These are phyloP conservation scores for Bruguiera sexangula DNA, from an alignment of 345 rosid genomes.

Conservation along the genomic window DNA sequence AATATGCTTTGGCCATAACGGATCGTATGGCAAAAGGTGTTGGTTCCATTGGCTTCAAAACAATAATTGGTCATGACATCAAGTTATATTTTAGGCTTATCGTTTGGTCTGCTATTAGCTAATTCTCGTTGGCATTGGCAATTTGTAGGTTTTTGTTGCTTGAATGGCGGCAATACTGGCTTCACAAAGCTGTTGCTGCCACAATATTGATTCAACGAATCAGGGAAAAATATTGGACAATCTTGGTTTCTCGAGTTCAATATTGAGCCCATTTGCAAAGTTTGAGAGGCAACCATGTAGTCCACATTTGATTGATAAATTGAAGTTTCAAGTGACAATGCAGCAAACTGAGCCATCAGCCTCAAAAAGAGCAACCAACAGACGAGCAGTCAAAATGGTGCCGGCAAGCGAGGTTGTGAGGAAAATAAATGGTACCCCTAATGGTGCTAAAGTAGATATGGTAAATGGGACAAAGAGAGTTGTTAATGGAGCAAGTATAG, in stretches of 20 bases:
- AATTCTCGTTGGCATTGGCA: constrained; percentile 1
- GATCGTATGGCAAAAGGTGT: no score
- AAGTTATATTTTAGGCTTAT: constrained; percentile 3
- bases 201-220: constrained; percentile 24
- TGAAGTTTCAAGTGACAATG: constrained; percentile 50
- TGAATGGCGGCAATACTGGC: constrained; percentile 75
- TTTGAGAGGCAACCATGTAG: constrained; percentile 33
- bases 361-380: constrained; percentile 49
- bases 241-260: constrained; percentile 52
- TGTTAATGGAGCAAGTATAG: constrained; percentile 56
- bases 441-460: constrained; percentile 37
- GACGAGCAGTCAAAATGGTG: constrained; percentile 70
- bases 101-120: not conserved
- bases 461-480: constrained; percentile 56
- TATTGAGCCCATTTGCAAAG: constrained; percentile 28
- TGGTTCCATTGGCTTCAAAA: no score
- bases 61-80: not conserved
- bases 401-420: constrained; percentile 67
- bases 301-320: constrained; percentile 20
- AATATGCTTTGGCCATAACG: no score
- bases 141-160: constrained; percentile 25
- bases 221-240: constrained; percentile 42
- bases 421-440: constrained; percentile 28
- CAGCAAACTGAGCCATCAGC: constrained; percentile 47
- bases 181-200: constrained; percentile 63